Conservation (phyloP, 2,329 filamentous ascomycete genomes). For the Pestalotiopsis sp. region DNA sequence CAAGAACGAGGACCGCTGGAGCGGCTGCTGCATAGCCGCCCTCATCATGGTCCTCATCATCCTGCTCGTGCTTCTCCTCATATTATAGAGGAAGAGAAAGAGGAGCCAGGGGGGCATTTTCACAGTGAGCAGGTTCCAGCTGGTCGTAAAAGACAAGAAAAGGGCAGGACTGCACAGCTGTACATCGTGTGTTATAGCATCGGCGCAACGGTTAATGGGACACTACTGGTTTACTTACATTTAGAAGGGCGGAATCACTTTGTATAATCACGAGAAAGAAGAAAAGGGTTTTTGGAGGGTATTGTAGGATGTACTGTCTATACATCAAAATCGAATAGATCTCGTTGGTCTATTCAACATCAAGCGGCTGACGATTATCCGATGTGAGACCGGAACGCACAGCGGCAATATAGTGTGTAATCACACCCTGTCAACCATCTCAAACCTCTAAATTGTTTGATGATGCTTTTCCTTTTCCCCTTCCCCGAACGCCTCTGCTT, state of each 20-base stretch:
- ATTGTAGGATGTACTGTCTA: neutral
- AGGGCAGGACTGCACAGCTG: neutral
- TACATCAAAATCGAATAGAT: neutral
- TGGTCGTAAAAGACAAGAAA: neutral
- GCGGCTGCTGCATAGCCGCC: conserved; percentile 87
- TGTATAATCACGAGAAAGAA: neutral
- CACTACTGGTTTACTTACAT: conserved; percentile 7
- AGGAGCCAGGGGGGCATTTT: neutral
- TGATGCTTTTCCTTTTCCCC: neutral
- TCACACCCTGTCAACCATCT: neutral
- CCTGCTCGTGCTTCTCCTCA: conserved; percentile 76
- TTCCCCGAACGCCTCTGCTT: neutral
- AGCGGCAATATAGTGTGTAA: neutral
- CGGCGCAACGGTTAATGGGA: conserved; percentile 12
- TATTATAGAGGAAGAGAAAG: conserved; percentile 47
- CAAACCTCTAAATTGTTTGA: neutral
- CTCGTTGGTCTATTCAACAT: neutral
- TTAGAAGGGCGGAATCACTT: conserved; percentile 12
- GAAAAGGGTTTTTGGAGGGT: neutral
- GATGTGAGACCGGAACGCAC: neutral
- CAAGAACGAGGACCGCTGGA: conserved; percentile 85
- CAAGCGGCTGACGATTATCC: neutral
- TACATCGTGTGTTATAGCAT: conserved; percentile 1
- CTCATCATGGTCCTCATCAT: conserved; percentile 89
- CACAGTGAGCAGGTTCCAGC: neutral